These are phyloP conservation scores for Globisporangium lucens DNA, from an alignment of 352 stramenopile genomes.

Conservation along the genomic window DNA sequence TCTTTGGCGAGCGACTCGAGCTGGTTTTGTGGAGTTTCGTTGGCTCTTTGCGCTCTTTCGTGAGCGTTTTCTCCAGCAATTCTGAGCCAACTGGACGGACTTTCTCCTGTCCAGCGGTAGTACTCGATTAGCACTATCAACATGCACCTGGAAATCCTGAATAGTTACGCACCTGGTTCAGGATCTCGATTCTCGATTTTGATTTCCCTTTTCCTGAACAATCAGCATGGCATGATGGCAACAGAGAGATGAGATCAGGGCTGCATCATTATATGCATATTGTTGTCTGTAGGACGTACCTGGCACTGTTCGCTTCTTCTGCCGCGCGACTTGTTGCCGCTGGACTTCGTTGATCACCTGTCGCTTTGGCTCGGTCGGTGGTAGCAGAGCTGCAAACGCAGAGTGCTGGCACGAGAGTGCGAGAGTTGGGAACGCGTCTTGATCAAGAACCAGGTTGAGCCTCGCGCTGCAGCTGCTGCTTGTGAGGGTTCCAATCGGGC, in stretches of 20 bases:
- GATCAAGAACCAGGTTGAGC: constrained; percentile 11
- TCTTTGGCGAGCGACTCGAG: not conserved
- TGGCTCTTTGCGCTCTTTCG: not conserved
- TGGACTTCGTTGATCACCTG: constrained; percentile 14
- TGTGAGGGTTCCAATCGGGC: not conserved
- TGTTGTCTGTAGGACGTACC: not conserved
- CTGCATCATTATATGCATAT: not conserved
- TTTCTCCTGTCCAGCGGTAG: not conserved
- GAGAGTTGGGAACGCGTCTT: constrained; percentile 9
- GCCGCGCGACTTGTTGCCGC: constrained; percentile 11
- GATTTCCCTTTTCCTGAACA: not conserved
- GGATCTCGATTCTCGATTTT: not conserved
- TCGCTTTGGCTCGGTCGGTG: constrained; percentile 15
- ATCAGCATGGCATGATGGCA: not conserved
- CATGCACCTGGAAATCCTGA: not conserved
- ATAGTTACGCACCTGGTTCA: not conserved
- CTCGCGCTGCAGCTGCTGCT: not conserved
- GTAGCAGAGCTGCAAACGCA: not conserved
- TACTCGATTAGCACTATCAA: not conserved
- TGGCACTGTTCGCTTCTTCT: constrained; percentile 3
- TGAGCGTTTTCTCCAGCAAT: not conserved
- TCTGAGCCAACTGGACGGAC: not conserved
- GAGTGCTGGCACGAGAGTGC: not conserved
- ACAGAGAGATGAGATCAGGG: not conserved
- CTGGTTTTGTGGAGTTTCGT: not conserved